These are phyloP conservation scores for Mycogone perniciosa DNA, from an alignment of 2,329 filamentous ascomycete genomes.

Conservation along the genomic window DNA sequence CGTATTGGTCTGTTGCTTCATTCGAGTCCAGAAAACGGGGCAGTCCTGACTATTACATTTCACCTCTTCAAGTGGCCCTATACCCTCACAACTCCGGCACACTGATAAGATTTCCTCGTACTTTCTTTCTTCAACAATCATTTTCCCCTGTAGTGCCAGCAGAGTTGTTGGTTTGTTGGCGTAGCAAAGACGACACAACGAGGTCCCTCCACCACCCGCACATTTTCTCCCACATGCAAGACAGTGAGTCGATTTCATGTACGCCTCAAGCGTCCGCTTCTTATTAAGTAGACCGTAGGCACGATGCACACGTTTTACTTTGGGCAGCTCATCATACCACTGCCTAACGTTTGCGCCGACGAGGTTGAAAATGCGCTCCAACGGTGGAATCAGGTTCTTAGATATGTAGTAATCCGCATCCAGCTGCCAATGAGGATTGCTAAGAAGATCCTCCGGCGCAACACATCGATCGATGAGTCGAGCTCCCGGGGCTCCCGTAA, in stretches of 20 bases:
- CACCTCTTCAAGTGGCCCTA: slow-evolving; percentile 70
- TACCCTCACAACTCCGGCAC: slow-evolving; percentile 73
- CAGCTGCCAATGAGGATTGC: slow-evolving; percentile 69
- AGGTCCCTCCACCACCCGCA: slow-evolving; percentile 21
- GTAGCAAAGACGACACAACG: slow-evolving; percentile 55
- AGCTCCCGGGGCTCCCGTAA: slow-evolving; percentile 80
- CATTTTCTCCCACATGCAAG: slow-evolving; percentile 55
- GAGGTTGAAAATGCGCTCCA: slow-evolving; percentile 94
- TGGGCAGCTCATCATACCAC: slow-evolving; percentile 98
- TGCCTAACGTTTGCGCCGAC: slow-evolving; percentile 83
- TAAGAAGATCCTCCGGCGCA: slow-evolving; percentile 73
- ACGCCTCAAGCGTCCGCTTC: slow-evolving; percentile 82
- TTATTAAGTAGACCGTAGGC: slow-evolving; percentile 26
- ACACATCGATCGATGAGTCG: slow-evolving; percentile 85
- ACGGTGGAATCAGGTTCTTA: slow-evolving; percentile 89
- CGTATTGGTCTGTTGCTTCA: slow-evolving; percentile 51
- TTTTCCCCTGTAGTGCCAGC: slow-evolving; percentile 53
- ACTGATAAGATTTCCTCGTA: slow-evolving; percentile 59
- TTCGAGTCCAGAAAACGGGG: slow-evolving; percentile 78
- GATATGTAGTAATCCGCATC: slow-evolving; percentile 96
- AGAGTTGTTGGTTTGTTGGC: slow-evolving; percentile 53
- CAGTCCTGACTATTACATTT: slow-evolving; percentile 87
- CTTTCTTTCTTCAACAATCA: slow-evolving; percentile 58
- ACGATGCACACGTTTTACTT: slow-evolving; percentile 63
- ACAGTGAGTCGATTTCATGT: slow-evolving; percentile 76